These are phyloP conservation scores for Chondrus crispus DNA, from an alignment of 23 red algal genomes.

Conservation along the genomic window DNA sequence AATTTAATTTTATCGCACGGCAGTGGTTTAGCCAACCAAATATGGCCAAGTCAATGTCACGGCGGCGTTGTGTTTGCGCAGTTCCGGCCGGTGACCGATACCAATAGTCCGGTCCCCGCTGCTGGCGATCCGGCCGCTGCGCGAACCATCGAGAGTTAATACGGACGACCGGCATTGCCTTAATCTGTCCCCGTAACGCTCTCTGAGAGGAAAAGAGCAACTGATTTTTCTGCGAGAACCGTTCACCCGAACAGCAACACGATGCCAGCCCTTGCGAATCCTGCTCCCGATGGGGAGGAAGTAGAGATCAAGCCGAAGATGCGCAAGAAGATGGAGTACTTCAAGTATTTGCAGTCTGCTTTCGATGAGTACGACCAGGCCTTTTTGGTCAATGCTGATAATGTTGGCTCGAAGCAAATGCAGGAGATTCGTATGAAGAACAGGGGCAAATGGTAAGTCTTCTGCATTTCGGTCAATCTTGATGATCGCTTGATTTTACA, in stretches of 20 bases:
- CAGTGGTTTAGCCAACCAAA: too few species aligned
- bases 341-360: constrained; percentile 49
- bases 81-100: too few species aligned
- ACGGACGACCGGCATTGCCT: constrained; percentile 71
- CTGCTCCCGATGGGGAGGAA: neutral
- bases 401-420: constrained; percentile 99
- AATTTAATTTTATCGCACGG: too few species aligned
- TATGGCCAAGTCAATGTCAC: too few species aligned
- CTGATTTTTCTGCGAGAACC: neutral
- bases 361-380: constrained; percentile 94
- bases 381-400: constrained; percentile 90
- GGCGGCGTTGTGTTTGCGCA: too few species aligned
- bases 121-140: too few species aligned
- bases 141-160: constrained; percentile 8
- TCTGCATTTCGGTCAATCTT: neutral
- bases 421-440: constrained; percentile 78
- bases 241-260: neutral
- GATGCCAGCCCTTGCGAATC: constrained; percentile 24
- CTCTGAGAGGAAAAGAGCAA: neutral
- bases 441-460: constrained; percentile 56
- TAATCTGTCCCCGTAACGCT: constrained; percentile 75
- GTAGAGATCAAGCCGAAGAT: constrained; percentile 61
- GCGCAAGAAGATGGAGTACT: constrained; percentile 82
- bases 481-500: too few species aligned
- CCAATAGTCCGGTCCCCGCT: too few species aligned